Evolutionary conservation across 305 asterid genomes (phyloP).

Genomic region (Rubia tinctorum): DNA sequence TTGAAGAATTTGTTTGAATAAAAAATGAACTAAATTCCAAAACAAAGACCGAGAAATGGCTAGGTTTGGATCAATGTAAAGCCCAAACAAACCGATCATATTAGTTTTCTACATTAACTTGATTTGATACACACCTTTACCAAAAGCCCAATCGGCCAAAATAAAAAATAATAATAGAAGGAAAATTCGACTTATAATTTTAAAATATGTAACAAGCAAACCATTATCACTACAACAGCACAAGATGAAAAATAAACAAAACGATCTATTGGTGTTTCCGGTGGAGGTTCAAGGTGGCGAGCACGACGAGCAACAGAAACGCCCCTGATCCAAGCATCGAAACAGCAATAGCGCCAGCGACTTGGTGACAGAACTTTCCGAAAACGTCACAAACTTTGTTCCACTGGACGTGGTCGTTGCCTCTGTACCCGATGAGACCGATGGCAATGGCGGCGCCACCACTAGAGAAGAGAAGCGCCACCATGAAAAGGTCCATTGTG

Average conservation of each 20-base stretch:
- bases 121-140: too few relatives aligned
- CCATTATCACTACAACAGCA: too few relatives aligned
- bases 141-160: neutral
- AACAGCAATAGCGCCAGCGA: constrained; percentile 39
- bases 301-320: constrained; percentile 48
- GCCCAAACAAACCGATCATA: too few relatives aligned
- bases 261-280: constrained; percentile 30
- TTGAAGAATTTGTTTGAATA: too few relatives aligned
- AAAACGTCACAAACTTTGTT: constrained; percentile 57
- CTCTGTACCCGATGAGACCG: constrained; percentile 62
- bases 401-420: constrained; percentile 71
- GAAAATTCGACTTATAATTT: neutral
- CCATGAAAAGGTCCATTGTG: constrained; percentile 52
- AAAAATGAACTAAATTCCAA: too few relatives aligned
- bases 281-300: constrained; percentile 45
- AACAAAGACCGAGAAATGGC: too few relatives aligned
- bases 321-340: constrained; percentile 35
- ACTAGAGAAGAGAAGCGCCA: constrained; percentile 66
- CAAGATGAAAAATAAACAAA: neutral
- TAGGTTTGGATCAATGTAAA: too few relatives aligned
- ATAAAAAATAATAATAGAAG: neutral
- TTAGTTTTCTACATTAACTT: too few relatives aligned
- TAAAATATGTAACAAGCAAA: neutral
- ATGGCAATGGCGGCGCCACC: constrained; percentile 59
- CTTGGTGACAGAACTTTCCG: constrained; percentile 49